Base-by-base conservation (phyloP, 345 rosid genomes). In the Melastoma malabathricum region DNA sequence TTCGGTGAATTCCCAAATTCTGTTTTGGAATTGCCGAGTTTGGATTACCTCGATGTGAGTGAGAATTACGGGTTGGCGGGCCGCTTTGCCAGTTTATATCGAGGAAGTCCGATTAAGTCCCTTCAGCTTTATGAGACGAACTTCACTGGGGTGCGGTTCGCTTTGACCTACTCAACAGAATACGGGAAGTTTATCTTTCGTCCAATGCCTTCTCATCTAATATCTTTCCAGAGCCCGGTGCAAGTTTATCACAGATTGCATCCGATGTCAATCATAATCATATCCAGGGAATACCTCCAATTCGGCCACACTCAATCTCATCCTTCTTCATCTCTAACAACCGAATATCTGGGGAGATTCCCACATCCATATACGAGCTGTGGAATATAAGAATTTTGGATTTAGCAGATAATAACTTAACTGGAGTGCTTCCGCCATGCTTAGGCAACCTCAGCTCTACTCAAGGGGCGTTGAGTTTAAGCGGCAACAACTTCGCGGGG, bases 381-480 rank as follows among this genome's bases (percentile, higher is more conserved):
- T 5, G 5, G 5, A 1, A 7, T 2, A 5, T 31, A 1, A 9
- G 1, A 5, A 1, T 31, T 3, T 47, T 70, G 10, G 69, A 70
- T 54, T 13, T 70, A 48, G 60, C 62, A 0, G 15, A 13, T 19
- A 70, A 73, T 13, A 46, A 29, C 7, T 38, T 67, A 4, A 59
- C 18, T 0, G 61, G 73, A 3, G 16, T 5, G 14, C 47, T 69
- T 45, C 75, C 75, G 1, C 54, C 20, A 14, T 76, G 78, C n/a
- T 63, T 76, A 8, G 56, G 49, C 6, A 48, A 60, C 15, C 34
- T 50, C 3, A 50, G 56, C 10, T 0, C 1, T 13, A 0, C 2
- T 0, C 44, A 61, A 0, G 6, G 20, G 0, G 7, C 59, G 0
- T 20, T 73, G 1, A 23, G 52, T 38, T 15, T 70, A 0, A 53